Percentiles rank a stretch among this genome's conserved stretches.
Conservation (phyloP, 2,329 filamentous ascomycete species). For the Lecanicillium sp. region DNA sequence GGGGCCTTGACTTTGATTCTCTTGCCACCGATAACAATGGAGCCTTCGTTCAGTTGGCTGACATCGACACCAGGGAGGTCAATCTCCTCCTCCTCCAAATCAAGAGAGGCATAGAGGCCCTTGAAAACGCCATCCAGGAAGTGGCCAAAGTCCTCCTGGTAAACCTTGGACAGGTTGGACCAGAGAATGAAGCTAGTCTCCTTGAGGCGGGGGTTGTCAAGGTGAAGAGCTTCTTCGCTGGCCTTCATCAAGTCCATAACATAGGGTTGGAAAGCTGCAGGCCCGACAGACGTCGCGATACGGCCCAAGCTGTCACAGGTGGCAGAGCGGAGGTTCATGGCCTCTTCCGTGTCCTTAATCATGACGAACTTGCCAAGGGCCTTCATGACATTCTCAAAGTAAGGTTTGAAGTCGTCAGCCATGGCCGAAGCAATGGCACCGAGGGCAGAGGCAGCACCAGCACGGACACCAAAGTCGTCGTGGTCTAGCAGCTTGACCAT, state of each 20-base stretch:
- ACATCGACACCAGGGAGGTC: slow-evolving; percentile 57
- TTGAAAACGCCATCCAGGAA: slow-evolving; percentile 74
- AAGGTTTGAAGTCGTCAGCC: slow-evolving; percentile 78
- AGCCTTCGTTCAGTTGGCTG: slow-evolving; percentile 61
- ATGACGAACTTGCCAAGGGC: slow-evolving; percentile 76
- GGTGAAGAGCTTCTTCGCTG: slow-evolving; percentile 80
- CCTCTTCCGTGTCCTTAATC: slow-evolving; percentile 83
- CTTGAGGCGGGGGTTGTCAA: slow-evolving; percentile 83
- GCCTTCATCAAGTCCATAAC: slow-evolving; percentile 85
- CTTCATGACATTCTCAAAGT: slow-evolving; percentile 84
- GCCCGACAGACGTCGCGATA: slow-evolving; percentile 81
- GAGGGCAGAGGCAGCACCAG: slow-evolving; percentile 78
- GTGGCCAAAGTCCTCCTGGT: slow-evolving; percentile 72
- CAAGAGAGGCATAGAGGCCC: slow-evolving; percentile 74
- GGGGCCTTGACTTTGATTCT: slow-evolving; percentile 68
- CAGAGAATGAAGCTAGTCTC: slow-evolving; percentile 97
- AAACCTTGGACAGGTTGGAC: slow-evolving; percentile 91
- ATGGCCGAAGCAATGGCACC: slow-evolving; percentile 85
- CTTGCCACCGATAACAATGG: slow-evolving; percentile 72
- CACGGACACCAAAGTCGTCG: slow-evolving; percentile 83
- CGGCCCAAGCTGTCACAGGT: slow-evolving; percentile 91
- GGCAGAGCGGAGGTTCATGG: slow-evolving; percentile 80
- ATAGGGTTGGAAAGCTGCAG: slow-evolving; percentile 81
- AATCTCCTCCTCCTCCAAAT: slow-evolving; percentile 82
- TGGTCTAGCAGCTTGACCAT: slow-evolving; percentile 79